phyloP scores from a whole-genome alignment of 805 yeast species.

The Candida chilensis region DNA sequence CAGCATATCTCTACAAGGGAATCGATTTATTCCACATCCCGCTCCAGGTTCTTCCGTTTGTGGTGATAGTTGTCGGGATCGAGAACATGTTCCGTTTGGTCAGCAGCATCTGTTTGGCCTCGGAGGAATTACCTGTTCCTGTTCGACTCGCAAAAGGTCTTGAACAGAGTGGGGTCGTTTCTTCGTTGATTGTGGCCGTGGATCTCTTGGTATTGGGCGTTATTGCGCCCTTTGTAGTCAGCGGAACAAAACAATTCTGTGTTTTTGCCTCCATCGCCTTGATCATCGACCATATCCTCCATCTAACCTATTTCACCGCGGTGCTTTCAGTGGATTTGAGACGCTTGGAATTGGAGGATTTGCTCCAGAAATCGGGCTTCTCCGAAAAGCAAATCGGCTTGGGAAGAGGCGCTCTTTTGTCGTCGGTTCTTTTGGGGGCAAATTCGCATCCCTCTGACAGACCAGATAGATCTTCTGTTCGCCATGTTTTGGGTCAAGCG shows the following conservation, averaged over 20 bases:
- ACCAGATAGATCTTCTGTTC: conserved; percentile 9
- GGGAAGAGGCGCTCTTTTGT: conserved; percentile 14
- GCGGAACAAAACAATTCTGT: conserved; percentile 26
- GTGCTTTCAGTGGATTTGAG: conserved; percentile 61
- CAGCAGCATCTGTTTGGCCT: conserved; percentile 23
- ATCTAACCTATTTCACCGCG: conserved; percentile 55
- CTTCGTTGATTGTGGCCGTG: conserved; percentile 22
- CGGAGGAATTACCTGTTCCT: conserved; percentile 31
- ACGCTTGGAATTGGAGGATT: conserved; percentile 51
- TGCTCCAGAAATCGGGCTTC: conserved; percentile 14
- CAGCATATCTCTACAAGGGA: conserved; percentile 22
- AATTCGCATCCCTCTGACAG: conserved; percentile 5
- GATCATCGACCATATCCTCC: conserved; percentile 51
- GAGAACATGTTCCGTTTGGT: conserved; percentile 41
- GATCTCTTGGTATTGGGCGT: conserved; percentile 14
- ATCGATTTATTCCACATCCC: conserved; percentile 27
- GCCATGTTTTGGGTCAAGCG: conserved; percentile 21
- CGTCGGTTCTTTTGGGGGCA: conserved; percentile 12
- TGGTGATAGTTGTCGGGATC: conserved; percentile 29
- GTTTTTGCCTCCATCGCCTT: conserved; percentile 37
- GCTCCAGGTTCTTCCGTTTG: conserved; percentile 26
- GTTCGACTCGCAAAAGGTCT: conserved; percentile 25
- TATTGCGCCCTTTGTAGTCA: conserved; percentile 14
- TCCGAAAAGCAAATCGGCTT: conserved; percentile 1
- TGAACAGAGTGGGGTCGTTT: conserved; percentile 21